Evolutionary conservation across 2,329 filamentous ascomycete genomes (phyloP).

Genomic region (Pseudogymnoascus sp.): DNA sequence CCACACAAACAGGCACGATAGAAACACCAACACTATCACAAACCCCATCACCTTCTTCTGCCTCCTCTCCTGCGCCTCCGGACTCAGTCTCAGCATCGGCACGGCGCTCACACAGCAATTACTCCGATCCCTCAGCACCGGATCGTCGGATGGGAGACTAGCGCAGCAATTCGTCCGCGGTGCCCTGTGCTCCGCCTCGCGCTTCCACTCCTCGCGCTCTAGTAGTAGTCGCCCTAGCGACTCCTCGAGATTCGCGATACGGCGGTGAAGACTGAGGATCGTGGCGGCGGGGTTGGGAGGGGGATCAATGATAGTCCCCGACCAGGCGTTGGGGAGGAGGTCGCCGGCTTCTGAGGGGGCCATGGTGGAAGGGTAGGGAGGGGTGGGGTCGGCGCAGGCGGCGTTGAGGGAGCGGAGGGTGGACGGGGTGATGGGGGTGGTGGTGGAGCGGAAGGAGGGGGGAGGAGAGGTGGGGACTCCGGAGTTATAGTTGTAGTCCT

Average conservation of each 20-base stretch:
- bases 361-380: not conserved
- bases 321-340: not conserved
- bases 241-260: not conserved
- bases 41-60: not conserved
- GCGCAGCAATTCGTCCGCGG: not conserved
- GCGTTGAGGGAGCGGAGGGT: not conserved
- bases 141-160: not conserved
- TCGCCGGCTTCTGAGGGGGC: not conserved
- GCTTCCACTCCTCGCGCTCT: not conserved
- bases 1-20: slow-evolving; percentile 4
- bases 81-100: not conserved
- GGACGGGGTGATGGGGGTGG: not conserved
- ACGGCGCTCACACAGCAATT: not conserved
- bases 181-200: not conserved
- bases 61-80: slow-evolving; percentile 3
- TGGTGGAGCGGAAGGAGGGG: slow-evolving; percentile 10
- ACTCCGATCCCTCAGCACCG: not conserved
- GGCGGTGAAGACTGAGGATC: not conserved
- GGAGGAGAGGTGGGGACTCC: slow-evolving; percentile 8
- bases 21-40: not conserved
- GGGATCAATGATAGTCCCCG: not conserved
- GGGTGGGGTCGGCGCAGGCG: not conserved
- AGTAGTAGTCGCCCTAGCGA: not conserved
- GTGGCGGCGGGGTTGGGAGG: not conserved
- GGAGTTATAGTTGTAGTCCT: slow-evolving; percentile 8